Evolutionary conservation across 2,329 filamentous ascomycete species (phyloP).

Genomic region (Lachnellula hyalina): DNA sequence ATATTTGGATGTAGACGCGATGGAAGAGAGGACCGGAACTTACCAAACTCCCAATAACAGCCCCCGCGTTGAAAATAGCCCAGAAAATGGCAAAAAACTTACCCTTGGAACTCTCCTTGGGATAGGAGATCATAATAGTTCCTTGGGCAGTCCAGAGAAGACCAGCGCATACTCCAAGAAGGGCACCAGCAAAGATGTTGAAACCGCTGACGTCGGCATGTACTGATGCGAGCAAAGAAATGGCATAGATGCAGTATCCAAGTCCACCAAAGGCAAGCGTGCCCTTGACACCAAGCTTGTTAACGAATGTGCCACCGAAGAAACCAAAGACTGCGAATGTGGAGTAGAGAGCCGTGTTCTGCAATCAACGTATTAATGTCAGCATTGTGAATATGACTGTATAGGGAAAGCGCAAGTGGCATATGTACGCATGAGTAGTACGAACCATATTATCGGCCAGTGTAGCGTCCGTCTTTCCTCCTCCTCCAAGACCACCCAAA

Average conservation of each 20-base stretch:
- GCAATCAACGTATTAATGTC: not conserved
- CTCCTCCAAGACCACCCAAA: constrained; percentile 59
- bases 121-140: constrained; percentile 87
- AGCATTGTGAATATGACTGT: no score
- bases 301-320: constrained; percentile 72
- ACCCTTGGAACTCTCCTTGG: constrained; percentile 74
- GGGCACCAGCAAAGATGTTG: constrained; percentile 69
- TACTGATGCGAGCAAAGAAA: constrained; percentile 64
- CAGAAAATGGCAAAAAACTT: constrained; percentile 88
- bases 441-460: constrained; percentile 45
- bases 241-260: constrained; percentile 71
- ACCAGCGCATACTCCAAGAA: constrained; percentile 73
- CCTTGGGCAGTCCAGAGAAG: constrained; percentile 80
- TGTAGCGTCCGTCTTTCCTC: constrained; percentile 48
- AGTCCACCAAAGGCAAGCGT: constrained; percentile 68
- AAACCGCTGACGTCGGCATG: constrained; percentile 65
- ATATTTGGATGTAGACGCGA: no score
- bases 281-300: constrained; percentile 64
- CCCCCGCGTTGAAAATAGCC: constrained; percentile 92
- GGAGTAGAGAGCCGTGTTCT: constrained; percentile 42
- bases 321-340: constrained; percentile 57
- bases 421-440: not conserved
- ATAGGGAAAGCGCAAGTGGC: not conserved
- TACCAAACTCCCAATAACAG: constrained; percentile 72
- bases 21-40: constrained; percentile 19